These are phyloP conservation scores for Thalassiosira mediterranea DNA, from an alignment of 352 stramenopile genomes.

Conservation along the genomic window DNA sequence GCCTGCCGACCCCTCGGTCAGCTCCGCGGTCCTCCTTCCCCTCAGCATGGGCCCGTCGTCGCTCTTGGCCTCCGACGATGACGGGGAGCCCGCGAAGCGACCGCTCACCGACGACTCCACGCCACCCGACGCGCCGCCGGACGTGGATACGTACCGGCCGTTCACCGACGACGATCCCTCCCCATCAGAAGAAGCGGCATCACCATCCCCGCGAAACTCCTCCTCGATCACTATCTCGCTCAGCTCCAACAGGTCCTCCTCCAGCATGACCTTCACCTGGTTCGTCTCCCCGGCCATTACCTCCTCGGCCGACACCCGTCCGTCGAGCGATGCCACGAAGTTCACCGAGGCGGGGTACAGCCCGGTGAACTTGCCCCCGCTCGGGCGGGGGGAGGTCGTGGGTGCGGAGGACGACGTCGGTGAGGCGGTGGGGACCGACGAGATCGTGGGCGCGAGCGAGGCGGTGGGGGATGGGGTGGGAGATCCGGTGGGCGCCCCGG, in stretches of 20 bases:
- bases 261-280: slow-evolving; percentile 30
- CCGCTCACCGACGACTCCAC: no score
- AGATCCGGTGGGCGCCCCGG: background rate
- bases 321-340: slow-evolving; percentile 23
- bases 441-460: background rate
- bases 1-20: no score
- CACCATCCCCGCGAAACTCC: slow-evolving; percentile 12
- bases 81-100: no score
- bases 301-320: slow-evolving; percentile 15
- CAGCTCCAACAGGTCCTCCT: slow-evolving; percentile 32
- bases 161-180: background rate
- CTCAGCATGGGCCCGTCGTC: slow-evolving; percentile 11
- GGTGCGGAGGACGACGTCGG: background rate
- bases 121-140: background rate
- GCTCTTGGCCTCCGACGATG: no score
- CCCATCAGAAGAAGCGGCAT: background rate
- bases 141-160: background rate
- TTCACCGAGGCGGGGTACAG: slow-evolving; percentile 11
- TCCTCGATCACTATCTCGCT: slow-evolving; percentile 30
- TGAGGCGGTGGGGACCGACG: background rate
- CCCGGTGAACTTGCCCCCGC: slow-evolving; percentile 8
- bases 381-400: background rate
- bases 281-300: slow-evolving; percentile 31
- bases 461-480: background rate
- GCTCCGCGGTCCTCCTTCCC: slow-evolving; percentile 8